These are phyloP conservation scores for Epichloe sibirici DNA, from an alignment of 2,329 filamentous ascomycete genomes.

Conservation along the genomic window DNA sequence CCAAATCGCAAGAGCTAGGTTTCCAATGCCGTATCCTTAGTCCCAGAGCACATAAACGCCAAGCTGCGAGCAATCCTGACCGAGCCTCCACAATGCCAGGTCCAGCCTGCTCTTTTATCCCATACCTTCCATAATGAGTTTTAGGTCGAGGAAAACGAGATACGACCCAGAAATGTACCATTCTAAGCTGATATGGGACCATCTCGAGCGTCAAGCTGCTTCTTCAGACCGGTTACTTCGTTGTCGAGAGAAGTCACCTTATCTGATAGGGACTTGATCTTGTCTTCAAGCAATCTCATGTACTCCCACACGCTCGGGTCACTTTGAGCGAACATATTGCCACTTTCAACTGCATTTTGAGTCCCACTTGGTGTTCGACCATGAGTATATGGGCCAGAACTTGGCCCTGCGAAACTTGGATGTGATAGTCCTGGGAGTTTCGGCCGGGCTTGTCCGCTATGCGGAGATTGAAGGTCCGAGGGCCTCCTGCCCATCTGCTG, in stretches of 20 bases:
- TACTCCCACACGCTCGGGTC: constrained; percentile 60
- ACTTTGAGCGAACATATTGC: constrained; percentile 52
- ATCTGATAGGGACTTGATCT: constrained; percentile 24
- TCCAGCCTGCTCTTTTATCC: background rate
- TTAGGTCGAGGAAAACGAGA: background rate
- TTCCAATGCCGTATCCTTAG: constrained; percentile 14
- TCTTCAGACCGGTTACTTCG: constrained; percentile 22
- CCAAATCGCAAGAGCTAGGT: constrained; percentile 18
- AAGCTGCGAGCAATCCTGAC: background rate
- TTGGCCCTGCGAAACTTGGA: constrained; percentile 21
- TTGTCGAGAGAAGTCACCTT: constrained; percentile 22
- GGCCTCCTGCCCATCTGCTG: constrained; percentile 43
- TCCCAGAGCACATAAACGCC: constrained; percentile 11
- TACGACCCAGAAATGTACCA: background rate
- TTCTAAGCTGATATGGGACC: constrained; percentile 8
- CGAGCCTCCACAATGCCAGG: background rate
- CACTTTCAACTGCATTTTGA: constrained; percentile 45
- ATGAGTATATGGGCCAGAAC: constrained; percentile 19
- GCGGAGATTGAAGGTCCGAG: constrained; percentile 43
- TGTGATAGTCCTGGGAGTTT: constrained; percentile 26
- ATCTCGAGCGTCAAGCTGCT: constrained; percentile 21
- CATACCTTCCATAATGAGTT: background rate
- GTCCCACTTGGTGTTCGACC: constrained; percentile 33
- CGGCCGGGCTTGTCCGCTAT: constrained; percentile 29
- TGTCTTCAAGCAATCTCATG: constrained; percentile 56